Evolutionary conservation across 1,284 basidiomycete genomes (phyloP).

Genomic region (Papiliotrema laurentii): DNA sequence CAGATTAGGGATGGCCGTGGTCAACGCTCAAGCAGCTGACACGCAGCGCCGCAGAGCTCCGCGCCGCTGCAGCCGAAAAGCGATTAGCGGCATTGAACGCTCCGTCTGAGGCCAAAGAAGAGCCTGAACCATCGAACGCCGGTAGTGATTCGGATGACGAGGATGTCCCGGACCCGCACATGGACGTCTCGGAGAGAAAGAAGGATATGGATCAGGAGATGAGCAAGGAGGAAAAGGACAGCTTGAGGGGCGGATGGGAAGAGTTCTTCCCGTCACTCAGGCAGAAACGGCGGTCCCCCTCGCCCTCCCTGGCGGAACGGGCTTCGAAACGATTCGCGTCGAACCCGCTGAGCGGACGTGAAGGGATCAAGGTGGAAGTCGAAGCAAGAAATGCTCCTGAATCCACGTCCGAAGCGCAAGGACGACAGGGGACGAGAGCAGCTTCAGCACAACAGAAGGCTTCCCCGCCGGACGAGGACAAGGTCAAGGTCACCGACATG

Average conservation of each 20-base stretch:
- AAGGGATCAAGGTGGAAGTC: background rate
- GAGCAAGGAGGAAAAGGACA: conserved; percentile 30
- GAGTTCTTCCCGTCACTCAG: conserved; percentile 15
- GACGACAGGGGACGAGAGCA: conserved; percentile 11
- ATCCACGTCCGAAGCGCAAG: too few relatives aligned
- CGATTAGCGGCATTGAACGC: conserved; percentile 22
- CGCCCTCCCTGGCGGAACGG: too few relatives aligned
- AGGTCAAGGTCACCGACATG: too few relatives aligned
- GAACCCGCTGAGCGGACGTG: background rate
- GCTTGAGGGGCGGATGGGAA: conserved; percentile 33
- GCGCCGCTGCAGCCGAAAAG: conserved; percentile 38
- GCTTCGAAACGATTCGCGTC: background rate
- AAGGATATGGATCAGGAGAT: conserved; percentile 39
- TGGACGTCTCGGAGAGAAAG: conserved; percentile 20
- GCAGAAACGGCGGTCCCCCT: too few relatives aligned
- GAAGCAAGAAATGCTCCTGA: too few relatives aligned
- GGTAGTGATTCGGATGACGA: conserved; percentile 9
- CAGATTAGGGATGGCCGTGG: too few relatives aligned
- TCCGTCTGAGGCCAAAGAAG: conserved; percentile 1
- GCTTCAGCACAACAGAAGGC: conserved; percentile 18
- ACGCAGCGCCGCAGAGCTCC: conserved; percentile 33
- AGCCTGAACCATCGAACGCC: conserved; percentile 7
- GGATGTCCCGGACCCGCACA: conserved; percentile 30
- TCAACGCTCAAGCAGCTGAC: too few relatives aligned
- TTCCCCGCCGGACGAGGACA: background rate